phyloP scores from a whole-genome alignment of 345 rosid species.

The Raphanus raphanistrum region DNA sequence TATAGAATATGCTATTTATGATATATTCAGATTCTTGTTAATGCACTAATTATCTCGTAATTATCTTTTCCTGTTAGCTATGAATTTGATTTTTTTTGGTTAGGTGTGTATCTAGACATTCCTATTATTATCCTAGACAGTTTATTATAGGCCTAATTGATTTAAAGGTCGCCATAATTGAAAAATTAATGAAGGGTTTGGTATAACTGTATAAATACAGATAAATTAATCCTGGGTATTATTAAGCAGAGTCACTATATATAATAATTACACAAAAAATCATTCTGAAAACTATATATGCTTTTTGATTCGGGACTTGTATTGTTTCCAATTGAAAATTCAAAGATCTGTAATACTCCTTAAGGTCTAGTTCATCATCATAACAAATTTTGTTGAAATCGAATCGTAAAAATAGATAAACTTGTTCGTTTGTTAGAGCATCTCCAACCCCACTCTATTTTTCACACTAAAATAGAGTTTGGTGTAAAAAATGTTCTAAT shows the following conservation, averaged over 20 bases:
- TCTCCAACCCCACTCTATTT: too few relatives aligned
- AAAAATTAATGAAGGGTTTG: constrained; percentile 1
- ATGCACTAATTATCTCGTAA: neutral
- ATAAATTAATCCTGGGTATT: neutral
- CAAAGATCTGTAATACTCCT: neutral
- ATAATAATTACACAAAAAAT: neutral
- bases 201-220: neutral
- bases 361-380: constrained; percentile 18
- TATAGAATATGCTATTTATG: constrained; percentile 22
- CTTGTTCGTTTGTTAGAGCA: neutral
- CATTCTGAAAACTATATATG: constrained; percentile 3
- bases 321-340: constrained; percentile 19
- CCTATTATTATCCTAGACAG: too few relatives aligned
- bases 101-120: neutral
- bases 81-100: neutral
- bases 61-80: neutral
- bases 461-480: too few relatives aligned
- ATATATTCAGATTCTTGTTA: constrained; percentile 13
- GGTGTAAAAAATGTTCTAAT: too few relatives aligned
- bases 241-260: neutral
- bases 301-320: constrained; percentile 15
- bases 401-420: neutral
- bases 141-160: neutral
- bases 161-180: neutral
- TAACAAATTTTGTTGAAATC: neutral